Percentiles rank a stretch among this genome's conserved stretches.
These are phyloP conservation scores for Aspergillus ruber DNA, from an alignment of 2,329 filamentous ascomycete species.

Conservation along the genomic window DNA sequence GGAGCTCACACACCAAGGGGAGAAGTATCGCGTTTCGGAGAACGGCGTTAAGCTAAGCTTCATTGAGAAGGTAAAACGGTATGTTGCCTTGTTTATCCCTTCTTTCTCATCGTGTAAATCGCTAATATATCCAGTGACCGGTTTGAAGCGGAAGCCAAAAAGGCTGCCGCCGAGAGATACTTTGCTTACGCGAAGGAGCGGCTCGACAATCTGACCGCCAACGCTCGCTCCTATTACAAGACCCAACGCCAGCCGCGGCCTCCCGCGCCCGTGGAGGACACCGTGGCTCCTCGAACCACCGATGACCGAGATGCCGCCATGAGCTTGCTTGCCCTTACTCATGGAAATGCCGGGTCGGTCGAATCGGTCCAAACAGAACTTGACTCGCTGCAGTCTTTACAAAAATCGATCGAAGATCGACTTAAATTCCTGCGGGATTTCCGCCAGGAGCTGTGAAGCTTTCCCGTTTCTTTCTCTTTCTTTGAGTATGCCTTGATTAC, in stretches of 20 bases:
- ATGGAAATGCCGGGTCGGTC: background rate
- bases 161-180: slow-evolving; percentile 15
- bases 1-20: background rate
- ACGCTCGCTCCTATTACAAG: slow-evolving; percentile 21
- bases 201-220: slow-evolving; percentile 19
- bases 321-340: slow-evolving; percentile 26
- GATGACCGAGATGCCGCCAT: slow-evolving; percentile 27
- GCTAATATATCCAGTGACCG: background rate
- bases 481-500: background rate
- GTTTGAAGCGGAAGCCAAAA: slow-evolving; percentile 12
- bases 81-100: slow-evolving; percentile 4
- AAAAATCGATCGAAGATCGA: slow-evolving; percentile 25
- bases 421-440: background rate
- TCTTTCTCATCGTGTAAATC: background rate
- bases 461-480: background rate
- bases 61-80: slow-evolving; percentile 54
- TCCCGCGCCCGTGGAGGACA: slow-evolving; percentile 9
- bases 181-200: slow-evolving; percentile 19
- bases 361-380: slow-evolving; percentile 13
- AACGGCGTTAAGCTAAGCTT: slow-evolving; percentile 66
- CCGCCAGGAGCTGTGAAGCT: background rate
- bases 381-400: slow-evolving; percentile 23
- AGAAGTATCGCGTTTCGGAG: slow-evolving; percentile 54
- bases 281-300: slow-evolving; percentile 18
- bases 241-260: slow-evolving; percentile 15